Conservation (phyloP, 345 rosid genomes). For the Sisymbrium altissimum region DNA sequence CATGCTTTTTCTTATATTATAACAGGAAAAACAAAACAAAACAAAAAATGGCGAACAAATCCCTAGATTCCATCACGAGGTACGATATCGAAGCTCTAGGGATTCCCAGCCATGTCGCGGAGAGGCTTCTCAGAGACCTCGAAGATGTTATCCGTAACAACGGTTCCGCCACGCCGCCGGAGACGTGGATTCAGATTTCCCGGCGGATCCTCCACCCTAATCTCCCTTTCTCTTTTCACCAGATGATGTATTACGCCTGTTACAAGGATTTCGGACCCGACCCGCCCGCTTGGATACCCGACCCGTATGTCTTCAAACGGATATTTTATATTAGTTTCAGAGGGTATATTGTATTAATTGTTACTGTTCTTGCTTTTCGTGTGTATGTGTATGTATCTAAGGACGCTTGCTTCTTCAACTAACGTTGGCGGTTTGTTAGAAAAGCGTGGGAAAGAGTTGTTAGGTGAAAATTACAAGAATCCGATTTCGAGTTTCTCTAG, state of each 20-base stretch:
- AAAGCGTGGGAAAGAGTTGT: conserved; percentile 63
- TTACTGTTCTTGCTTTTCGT: neutral
- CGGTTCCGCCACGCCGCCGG: conserved; percentile 48
- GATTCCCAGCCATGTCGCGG: conserved; percentile 37
- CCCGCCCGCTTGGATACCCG: conserved; percentile 91
- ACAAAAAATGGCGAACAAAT: conserved; percentile 42
- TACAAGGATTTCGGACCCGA: conserved; percentile 76
- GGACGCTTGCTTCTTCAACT: conserved; percentile 58
- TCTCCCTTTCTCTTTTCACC: conserved; percentile 86
- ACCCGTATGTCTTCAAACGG: conserved; percentile 44
- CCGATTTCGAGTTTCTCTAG: conserved; percentile 76
- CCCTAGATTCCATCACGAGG: conserved; percentile 47
- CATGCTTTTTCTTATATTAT: neutral
- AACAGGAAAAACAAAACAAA: neutral
- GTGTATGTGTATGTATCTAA: conserved; percentile 10
- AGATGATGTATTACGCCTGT: conserved; percentile 82
- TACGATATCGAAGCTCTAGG: conserved; percentile 67
- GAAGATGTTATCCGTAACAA: conserved; percentile 33
- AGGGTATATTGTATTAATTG: neutral
- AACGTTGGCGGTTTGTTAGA: conserved; percentile 73
- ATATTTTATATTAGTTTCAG: too few relatives aligned
- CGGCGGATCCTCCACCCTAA: conserved; percentile 52
- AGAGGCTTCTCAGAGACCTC: conserved; percentile 43
- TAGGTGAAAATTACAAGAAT: conserved; percentile 68
- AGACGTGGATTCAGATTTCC: conserved; percentile 59